phyloP scores from a whole-genome alignment of 768 basidiomycete species.

The Guyanaporus albipodus region DNA sequence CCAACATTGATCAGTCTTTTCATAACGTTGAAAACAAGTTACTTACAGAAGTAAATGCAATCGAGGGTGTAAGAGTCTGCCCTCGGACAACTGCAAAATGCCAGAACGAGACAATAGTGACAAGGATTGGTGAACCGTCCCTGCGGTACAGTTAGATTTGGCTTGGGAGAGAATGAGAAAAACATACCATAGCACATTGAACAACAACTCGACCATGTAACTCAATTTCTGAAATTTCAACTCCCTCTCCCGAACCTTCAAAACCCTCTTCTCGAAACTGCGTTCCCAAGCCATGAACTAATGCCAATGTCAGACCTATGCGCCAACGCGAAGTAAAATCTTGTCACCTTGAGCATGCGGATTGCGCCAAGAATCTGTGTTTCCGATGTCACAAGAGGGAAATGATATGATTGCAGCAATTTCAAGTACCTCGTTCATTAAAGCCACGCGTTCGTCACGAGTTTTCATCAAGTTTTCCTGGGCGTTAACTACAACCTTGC shows the following conservation, averaged over 20 bases:
- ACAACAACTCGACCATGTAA: constrained; percentile 77
- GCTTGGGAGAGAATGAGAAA: not conserved
- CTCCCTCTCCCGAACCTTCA: constrained; percentile 74
- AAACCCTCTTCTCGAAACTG: constrained; percentile 73
- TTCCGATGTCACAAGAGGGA: not conserved
- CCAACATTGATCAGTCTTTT: not conserved
- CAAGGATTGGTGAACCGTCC: constrained; percentile 50
- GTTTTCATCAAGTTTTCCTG: constrained; percentile 91
- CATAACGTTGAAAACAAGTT: too few relatives aligned
- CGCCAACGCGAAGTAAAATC: not conserved
- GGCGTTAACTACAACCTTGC: constrained; percentile 70
- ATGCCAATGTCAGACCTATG: not conserved
- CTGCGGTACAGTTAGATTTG: constrained; percentile 18
- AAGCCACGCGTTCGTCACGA: constrained; percentile 80
- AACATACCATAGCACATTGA: constrained; percentile 52
- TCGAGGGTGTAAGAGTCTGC: constrained; percentile 71
- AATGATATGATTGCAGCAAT: not conserved
- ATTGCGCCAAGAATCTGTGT: constrained; percentile 74
- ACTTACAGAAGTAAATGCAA: constrained; percentile 71
- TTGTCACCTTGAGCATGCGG: constrained; percentile 73
- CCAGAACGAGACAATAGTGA: constrained; percentile 61
- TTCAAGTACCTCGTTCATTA: constrained; percentile 76
- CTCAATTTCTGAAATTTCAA: constrained; percentile 81
- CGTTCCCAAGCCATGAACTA: constrained; percentile 96
- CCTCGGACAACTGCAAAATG: constrained; percentile 70